A percentile compares a stretch with the other conserved stretches of the same genome.
phyloP scores from a whole-genome alignment of 1,284 basidiomycete genomes.

The Sparassis latifolia region DNA sequence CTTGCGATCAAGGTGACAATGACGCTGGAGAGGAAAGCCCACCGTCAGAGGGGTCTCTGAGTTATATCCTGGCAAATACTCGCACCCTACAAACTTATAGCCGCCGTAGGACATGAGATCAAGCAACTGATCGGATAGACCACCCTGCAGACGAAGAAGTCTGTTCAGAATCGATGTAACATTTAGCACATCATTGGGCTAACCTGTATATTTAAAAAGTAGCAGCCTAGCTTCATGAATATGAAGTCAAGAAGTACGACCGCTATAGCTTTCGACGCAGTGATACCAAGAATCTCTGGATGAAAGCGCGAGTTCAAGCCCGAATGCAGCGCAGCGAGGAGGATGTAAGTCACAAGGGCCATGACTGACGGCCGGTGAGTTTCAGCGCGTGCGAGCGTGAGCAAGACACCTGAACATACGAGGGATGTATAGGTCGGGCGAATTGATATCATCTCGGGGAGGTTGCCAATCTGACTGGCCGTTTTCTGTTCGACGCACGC shows the following conservation, averaged over 20 bases:
- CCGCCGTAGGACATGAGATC: slow-evolving; percentile 82
- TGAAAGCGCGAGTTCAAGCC: slow-evolving; percentile 84
- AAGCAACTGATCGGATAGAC: slow-evolving; percentile 62
- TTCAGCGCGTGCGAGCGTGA: background rate
- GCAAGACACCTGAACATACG: slow-evolving; percentile 40
- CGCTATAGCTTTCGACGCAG: slow-evolving; percentile 76
- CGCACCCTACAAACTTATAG: slow-evolving; percentile 95
- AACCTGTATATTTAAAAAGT: slow-evolving; percentile 46
- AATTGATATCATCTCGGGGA: slow-evolving; percentile 93
- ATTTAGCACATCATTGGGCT: background rate
- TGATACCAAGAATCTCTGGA: slow-evolving; percentile 85
- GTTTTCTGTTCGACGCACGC: slow-evolving; percentile 54
- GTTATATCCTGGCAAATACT: background rate
- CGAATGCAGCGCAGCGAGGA: slow-evolving; percentile 79
- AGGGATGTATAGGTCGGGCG: slow-evolving; percentile 95
- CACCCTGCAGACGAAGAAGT: slow-evolving; percentile 13
- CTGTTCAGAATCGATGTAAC: too few relatives aligned
- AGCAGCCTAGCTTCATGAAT: slow-evolving; percentile 87
- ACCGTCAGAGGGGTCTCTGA: background rate
- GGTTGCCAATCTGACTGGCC: slow-evolving; percentile 79
- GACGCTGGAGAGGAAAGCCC: slow-evolving; percentile 39
- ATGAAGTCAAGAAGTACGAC: slow-evolving; percentile 84
- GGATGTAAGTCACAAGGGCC: slow-evolving; percentile 95
- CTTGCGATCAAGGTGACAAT: slow-evolving; percentile 63
- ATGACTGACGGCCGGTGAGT: slow-evolving; percentile 53